phyloP scores from a whole-genome alignment of 1,139 yeast species.

The Spathaspora jeffriesii region DNA sequence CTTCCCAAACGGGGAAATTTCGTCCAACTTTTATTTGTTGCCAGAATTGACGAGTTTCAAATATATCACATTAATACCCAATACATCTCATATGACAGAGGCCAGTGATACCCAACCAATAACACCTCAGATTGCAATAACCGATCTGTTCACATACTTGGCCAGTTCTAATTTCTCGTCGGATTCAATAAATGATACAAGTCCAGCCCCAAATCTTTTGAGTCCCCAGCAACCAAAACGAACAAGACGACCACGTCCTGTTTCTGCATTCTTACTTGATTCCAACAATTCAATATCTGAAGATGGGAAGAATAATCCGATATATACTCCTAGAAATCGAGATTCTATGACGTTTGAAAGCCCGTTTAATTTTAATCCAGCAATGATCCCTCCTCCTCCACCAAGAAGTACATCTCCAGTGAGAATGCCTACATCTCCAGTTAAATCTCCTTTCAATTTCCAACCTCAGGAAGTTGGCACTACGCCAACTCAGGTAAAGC shows the following conservation, averaged over 20 bases:
- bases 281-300: constrained; percentile 30
- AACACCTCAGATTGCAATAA: neutral
- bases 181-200: constrained; percentile 27
- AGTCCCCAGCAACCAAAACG: constrained; percentile 13
- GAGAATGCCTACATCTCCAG: constrained; percentile 32
- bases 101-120: neutral
- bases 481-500: constrained; percentile 34
- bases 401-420: constrained; percentile 29
- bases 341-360: constrained; percentile 12
- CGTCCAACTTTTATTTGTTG: neutral
- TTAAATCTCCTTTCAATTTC: constrained; percentile 44
- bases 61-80: neutral
- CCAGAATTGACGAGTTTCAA: neutral
- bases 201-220: neutral
- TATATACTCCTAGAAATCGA: constrained; percentile 23
- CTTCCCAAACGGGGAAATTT: neutral
- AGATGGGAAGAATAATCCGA: constrained; percentile 21
- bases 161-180: constrained; percentile 47
- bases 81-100: neutral
- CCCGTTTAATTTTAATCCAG: neutral
- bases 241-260: constrained; percentile 33
- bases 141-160: constrained; percentile 18
- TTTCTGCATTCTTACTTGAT: constrained; percentile 37
- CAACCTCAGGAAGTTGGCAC: constrained; percentile 38
- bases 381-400: constrained; percentile 16